phyloP scores from a whole-genome alignment of 495 filamentous ascomycete genomes.

The Letharia lupina region DNA sequence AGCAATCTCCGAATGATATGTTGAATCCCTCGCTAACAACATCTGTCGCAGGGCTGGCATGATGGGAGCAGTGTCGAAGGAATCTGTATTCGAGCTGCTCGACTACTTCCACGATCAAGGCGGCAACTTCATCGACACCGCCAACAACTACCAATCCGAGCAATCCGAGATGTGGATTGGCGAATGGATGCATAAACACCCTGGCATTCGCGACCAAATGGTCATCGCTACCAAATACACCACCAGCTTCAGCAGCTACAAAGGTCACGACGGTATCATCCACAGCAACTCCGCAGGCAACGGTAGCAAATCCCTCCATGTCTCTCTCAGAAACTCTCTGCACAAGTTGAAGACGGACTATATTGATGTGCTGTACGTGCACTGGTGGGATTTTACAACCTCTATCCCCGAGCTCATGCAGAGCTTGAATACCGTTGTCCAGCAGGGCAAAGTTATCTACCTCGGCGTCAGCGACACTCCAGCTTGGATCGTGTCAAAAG shows the following conservation, averaged over 20 bases:
- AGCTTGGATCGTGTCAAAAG: conserved; percentile 61
- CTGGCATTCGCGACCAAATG: conserved; percentile 46
- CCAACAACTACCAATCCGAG: conserved; percentile 61
- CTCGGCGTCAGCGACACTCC: conserved; percentile 61
- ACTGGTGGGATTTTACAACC: conserved; percentile 54
- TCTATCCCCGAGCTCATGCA: conserved; percentile 65
- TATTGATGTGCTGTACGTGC: conserved; percentile 47
- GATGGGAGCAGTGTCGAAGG: conserved; percentile 54
- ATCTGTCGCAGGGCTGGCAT: conserved; percentile 28
- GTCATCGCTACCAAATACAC: conserved; percentile 70
- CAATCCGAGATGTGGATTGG: conserved; percentile 67
- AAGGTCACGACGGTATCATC: conserved; percentile 36
- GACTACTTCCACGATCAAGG: conserved; percentile 58
- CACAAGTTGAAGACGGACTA: conserved; percentile 56
- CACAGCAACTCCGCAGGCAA: conserved; percentile 54
- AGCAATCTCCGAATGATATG: not conserved
- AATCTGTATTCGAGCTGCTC: conserved; percentile 54
- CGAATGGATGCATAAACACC: conserved; percentile 58
- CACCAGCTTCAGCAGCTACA: conserved; percentile 30
- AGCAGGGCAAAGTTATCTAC: conserved; percentile 58
- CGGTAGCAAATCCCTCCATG: conserved; percentile 48
- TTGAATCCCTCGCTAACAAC: not conserved
- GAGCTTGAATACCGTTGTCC: conserved; percentile 50
- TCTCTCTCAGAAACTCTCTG: conserved; percentile 46
- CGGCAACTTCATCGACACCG: conserved; percentile 74